A percentile compares a stretch with the other conserved stretches of the same genome.
Evolutionary conservation across 73 alveolate genomes (phyloP).

Genomic region (Paramecium primaurelia): DNA sequence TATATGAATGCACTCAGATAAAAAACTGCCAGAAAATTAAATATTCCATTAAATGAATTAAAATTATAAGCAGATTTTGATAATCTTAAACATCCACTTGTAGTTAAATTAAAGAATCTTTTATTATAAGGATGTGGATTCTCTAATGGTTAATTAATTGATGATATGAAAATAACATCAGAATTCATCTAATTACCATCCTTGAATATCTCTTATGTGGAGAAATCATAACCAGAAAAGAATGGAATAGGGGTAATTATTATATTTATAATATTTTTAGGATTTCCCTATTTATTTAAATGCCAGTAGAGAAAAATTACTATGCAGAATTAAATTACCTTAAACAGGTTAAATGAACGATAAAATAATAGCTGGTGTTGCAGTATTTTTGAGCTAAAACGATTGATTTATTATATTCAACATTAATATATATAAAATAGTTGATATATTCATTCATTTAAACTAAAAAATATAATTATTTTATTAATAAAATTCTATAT

Average conservation of each 20-base stretch:
- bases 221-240: constrained; percentile 69
- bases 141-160: constrained; percentile 62
- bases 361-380: constrained; percentile 59
- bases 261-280: not conserved
- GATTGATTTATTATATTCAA: constrained; percentile 18
- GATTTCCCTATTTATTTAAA: constrained; percentile 58
- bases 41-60: constrained; percentile 92
- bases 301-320: constrained; percentile 50
- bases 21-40: constrained; percentile 89
- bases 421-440: not conserved
- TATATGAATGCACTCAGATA: constrained; percentile 97
- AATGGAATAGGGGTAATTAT: constrained; percentile 52
- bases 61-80: constrained; percentile 91
- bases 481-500: not conserved
- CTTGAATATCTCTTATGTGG: constrained; percentile 76
- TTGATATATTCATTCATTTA: not conserved
- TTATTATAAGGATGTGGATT: constrained; percentile 85
- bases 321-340: constrained; percentile 28
- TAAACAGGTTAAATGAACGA: constrained; percentile 47
- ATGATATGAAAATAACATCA: constrained; percentile 63
- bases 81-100: constrained; percentile 48
- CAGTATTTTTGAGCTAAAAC: constrained; percentile 11
- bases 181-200: constrained; percentile 75
- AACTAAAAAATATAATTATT: too few species aligned
- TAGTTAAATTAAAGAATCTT: constrained; percentile 66